phyloP scores from a whole-genome alignment of 495 filamentous ascomycete species.

The Penicillium desertorum region DNA sequence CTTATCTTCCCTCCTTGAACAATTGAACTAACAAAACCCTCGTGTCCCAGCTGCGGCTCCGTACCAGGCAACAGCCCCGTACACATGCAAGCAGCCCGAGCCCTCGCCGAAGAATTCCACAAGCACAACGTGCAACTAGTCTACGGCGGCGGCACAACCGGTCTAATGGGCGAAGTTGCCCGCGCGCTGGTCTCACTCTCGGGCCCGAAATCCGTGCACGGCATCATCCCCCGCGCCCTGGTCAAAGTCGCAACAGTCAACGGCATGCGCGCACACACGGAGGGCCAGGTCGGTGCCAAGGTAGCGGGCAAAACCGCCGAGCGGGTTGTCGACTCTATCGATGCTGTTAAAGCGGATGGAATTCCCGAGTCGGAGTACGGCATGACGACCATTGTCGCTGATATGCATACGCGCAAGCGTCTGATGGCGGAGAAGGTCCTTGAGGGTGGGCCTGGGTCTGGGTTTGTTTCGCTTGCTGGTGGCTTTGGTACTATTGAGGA shows the following conservation, averaged over 20 bases:
- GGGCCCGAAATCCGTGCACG: conserved; percentile 82
- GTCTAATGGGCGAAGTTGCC: conserved; percentile 92
- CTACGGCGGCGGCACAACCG: conserved; percentile 92
- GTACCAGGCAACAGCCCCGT: conserved; percentile 65
- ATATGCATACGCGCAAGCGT: conserved; percentile 94
- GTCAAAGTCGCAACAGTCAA: conserved; percentile 66
- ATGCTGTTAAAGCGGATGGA: conserved; percentile 36
- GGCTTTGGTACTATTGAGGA: conserved; percentile 97
- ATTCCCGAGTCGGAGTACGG: conserved; percentile 74
- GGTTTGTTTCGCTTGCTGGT: conserved; percentile 86
- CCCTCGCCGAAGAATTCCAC: conserved; percentile 74
- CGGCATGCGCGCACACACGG: conserved; percentile 39
- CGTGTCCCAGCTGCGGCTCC: conserved; percentile 65
- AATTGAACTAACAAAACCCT: conserved; percentile 11
- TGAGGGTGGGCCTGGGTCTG: conserved; percentile 74
- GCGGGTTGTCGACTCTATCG: conserved; percentile 29
- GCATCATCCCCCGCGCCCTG: conserved; percentile 84
- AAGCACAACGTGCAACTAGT: conserved; percentile 74
- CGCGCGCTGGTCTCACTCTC: conserved; percentile 81
- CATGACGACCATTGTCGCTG: conserved; percentile 78
- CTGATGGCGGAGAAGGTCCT: conserved; percentile 88
- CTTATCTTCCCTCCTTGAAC: background rate
- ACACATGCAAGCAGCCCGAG: conserved; percentile 71
- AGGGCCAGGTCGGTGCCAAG: conserved; percentile 3
- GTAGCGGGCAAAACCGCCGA: conserved; percentile 41